A percentile compares a stretch with the other conserved stretches of the same genome.
These are phyloP conservation scores for Ophiostoma himal-ulmi DNA, from an alignment of 2,329 filamentous ascomycete species.

Conservation along the genomic window DNA sequence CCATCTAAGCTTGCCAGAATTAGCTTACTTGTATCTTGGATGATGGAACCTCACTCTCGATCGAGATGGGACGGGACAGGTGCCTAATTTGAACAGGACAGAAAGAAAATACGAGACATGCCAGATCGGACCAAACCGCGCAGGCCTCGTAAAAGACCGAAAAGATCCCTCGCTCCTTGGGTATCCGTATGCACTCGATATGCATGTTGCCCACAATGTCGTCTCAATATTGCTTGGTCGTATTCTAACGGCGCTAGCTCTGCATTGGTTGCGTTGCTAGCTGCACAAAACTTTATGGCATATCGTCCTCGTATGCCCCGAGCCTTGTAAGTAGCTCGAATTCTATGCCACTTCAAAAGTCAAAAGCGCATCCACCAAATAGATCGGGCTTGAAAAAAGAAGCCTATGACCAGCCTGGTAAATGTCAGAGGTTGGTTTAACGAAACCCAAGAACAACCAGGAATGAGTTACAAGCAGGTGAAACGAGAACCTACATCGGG, in stretches of 20 bases:
- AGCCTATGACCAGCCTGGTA: too few species aligned
- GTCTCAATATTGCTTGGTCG: background rate
- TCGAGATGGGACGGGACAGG: background rate
- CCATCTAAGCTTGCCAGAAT: too few species aligned
- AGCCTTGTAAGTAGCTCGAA: background rate
- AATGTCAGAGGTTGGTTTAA: too few species aligned
- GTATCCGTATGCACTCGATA: background rate
- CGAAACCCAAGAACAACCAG: too few species aligned
- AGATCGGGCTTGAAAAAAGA: too few species aligned
- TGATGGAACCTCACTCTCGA: background rate
- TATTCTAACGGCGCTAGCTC: background rate
- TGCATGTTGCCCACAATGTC: background rate
- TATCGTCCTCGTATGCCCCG: too few species aligned
- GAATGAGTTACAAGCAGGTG: too few species aligned
- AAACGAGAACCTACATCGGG: too few species aligned
- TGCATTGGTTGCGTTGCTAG: background rate
- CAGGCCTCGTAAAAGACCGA: background rate
- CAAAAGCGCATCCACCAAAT: background rate
- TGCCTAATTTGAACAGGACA: background rate
- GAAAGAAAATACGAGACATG: slow-evolving; percentile 3
- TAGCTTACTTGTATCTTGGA: too few species aligned
- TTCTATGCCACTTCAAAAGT: background rate
- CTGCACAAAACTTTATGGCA: too few species aligned
- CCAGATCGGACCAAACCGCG: background rate
- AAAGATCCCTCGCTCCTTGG: too few species aligned